Evolutionary conservation across 768 basidiomycete species (phyloP).

Genomic region (Russula dissimulans): DNA sequence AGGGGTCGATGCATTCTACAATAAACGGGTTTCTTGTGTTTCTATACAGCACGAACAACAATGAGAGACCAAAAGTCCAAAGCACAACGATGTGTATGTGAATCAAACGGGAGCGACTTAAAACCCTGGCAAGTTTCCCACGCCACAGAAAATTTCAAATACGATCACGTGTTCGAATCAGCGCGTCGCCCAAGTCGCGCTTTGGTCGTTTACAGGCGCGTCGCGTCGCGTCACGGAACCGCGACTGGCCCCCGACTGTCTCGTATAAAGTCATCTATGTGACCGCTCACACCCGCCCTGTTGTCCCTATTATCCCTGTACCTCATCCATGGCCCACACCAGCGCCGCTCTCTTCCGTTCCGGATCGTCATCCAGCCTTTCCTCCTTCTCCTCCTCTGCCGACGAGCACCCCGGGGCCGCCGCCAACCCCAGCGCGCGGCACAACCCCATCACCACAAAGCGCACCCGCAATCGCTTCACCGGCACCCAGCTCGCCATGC

Average conservation of each 20-base stretch:
- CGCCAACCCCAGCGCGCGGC: not conserved
- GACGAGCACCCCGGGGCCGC: not conserved
- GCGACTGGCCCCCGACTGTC: not conserved
- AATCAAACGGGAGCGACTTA: too few species aligned
- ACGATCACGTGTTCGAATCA: not conserved
- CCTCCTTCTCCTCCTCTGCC: constrained; percentile 14
- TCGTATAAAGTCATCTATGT: constrained; percentile 9
- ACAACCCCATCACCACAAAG: not conserved
- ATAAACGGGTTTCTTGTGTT: too few species aligned
- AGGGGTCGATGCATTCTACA: too few species aligned
- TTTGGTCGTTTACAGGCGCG: constrained; percentile 10
- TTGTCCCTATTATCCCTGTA: not conserved
- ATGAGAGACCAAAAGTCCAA: too few species aligned
- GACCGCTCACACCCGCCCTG: not conserved
- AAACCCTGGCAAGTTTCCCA: too few species aligned
- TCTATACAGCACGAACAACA: too few species aligned
- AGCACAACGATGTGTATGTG: too few species aligned
- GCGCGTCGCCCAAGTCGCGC: not conserved
- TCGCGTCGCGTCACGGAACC: constrained; percentile 2
- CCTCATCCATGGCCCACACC: too few species aligned
- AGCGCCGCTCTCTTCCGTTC: constrained; percentile 6
- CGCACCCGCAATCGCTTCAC: constrained; percentile 21
- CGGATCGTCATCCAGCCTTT: constrained; percentile 14
- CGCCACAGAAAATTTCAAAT: not conserved
- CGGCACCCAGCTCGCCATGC: constrained; percentile 15